These are phyloP conservation scores for Daldinia decipiens DNA, from an alignment of 495 filamentous ascomycete genomes.

Conservation along the genomic window DNA sequence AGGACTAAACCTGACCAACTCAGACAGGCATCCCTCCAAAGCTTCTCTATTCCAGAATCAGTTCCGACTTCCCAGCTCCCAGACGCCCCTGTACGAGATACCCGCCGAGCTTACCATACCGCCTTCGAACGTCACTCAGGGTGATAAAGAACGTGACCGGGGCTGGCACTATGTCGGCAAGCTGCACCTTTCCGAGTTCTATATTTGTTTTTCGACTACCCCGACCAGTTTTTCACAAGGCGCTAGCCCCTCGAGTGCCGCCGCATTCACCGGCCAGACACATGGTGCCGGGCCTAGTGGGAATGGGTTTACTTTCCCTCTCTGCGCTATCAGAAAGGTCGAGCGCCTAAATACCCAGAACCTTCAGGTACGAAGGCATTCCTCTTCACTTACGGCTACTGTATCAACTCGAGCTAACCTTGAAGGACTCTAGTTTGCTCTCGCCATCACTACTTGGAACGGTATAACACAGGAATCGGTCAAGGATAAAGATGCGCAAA, in stretches of 20 bases:
- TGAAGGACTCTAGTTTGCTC: conserved; percentile 70
- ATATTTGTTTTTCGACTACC: conserved; percentile 94
- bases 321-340: conserved; percentile 89
- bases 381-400: not conserved
- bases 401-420: conserved; percentile 9
- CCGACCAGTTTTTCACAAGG: conserved; percentile 85
- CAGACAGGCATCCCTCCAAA: conserved; percentile 86
- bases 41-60: conserved; percentile 92
- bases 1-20: conserved; percentile 70
- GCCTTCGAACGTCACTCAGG: conserved; percentile 66
- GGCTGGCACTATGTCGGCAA: conserved; percentile 93
- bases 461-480: conserved; percentile 67
- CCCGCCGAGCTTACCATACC: conserved; percentile 92
- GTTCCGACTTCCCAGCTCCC: conserved; percentile 91
- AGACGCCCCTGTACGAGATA: conserved; percentile 93
- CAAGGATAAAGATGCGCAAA: conserved; percentile 56
- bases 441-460: conserved; percentile 97
- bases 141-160: conserved; percentile 69
- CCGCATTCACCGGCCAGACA: conserved; percentile 84
- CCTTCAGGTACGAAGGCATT: conserved; percentile 63
- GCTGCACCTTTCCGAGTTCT: conserved; percentile 92
- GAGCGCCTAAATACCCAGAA: conserved; percentile 91
- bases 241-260: conserved; percentile 78
- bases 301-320: conserved; percentile 95
- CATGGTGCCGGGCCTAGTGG: conserved; percentile 92